Evolutionary conservation across 768 basidiomycete genomes (phyloP).

Genomic region (Phylloporus sp.): DNA sequence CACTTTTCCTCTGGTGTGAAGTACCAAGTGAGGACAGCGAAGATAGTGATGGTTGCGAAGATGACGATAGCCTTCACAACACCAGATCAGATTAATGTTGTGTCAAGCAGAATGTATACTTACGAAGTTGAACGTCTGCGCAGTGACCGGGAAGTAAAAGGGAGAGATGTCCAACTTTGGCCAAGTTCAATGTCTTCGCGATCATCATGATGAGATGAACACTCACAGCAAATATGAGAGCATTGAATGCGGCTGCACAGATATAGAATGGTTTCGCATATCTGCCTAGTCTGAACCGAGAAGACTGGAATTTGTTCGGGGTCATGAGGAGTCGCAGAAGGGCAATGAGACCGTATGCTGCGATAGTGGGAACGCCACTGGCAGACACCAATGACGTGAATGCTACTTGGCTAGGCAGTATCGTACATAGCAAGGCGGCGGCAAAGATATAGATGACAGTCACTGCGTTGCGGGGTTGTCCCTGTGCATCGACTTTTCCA

Average conservation of each 20-base stretch:
- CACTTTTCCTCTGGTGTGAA: slow-evolving; percentile 77
- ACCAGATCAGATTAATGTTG: slow-evolving; percentile 8
- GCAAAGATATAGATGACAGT: slow-evolving; percentile 84
- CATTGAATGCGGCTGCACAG: slow-evolving; percentile 67
- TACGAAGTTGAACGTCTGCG: slow-evolving; percentile 82
- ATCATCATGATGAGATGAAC: neutral
- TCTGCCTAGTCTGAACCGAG: slow-evolving; percentile 68
- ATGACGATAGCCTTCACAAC: slow-evolving; percentile 66
- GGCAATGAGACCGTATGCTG: slow-evolving; percentile 82
- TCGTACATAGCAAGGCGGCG: slow-evolving; percentile 74
- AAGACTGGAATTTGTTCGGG: slow-evolving; percentile 66
- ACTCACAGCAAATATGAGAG: slow-evolving; percentile 67
- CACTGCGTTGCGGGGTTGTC: slow-evolving; percentile 82
- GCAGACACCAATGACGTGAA: slow-evolving; percentile 90
- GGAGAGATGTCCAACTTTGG: slow-evolving; percentile 77
- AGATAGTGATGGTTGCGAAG: slow-evolving; percentile 72
- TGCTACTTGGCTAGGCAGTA: slow-evolving; percentile 85
- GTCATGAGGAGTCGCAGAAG: slow-evolving; percentile 75
- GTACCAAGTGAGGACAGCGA: slow-evolving; percentile 75
- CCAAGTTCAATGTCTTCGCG: slow-evolving; percentile 1
- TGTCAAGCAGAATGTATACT: slow-evolving; percentile 28
- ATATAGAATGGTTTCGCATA: slow-evolving; percentile 68
- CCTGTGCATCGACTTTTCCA: slow-evolving; percentile 60
- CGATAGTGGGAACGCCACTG: slow-evolving; percentile 81
- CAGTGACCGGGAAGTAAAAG: slow-evolving; percentile 79